Evolutionary conservation across 305 asterid species (phyloP).

Genomic region (Petunia hybrid): DNA sequence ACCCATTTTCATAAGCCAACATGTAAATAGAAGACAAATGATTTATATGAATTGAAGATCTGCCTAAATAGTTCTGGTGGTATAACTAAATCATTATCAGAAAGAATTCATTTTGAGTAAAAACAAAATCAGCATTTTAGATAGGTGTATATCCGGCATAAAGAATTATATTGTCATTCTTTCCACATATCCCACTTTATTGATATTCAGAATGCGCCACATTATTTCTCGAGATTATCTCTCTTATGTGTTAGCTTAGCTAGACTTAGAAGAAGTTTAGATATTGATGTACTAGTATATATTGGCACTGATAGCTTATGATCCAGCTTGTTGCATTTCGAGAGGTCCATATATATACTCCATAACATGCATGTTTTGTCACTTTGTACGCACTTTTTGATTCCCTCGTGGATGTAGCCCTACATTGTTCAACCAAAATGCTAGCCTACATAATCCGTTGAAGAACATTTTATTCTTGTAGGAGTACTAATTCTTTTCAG

Average conservation of each 20-base stretch:
- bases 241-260: neutral
- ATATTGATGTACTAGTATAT: neutral
- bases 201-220: neutral
- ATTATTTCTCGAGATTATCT: neutral
- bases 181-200: neutral
- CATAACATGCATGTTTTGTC: neutral
- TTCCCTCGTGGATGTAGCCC: neutral
- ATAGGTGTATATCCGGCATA: too few relatives aligned
- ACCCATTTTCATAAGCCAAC: conserved; percentile 38
- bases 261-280: neutral
- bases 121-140: neutral
- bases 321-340: neutral
- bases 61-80: neutral
- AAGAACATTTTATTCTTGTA: neutral
- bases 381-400: neutral
- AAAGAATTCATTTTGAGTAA: conserved; percentile 18
- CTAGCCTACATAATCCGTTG: neutral
- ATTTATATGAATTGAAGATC: neutral
- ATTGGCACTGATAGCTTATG: neutral
- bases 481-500: neutral
- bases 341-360: neutral
- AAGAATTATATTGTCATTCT: too few relatives aligned
- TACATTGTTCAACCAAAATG: neutral
- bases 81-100: neutral
- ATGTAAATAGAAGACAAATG: conserved; percentile 28